Evolutionary conservation across 2,329 filamentous ascomycete genomes (phyloP), one percentile per base, ranked within the genome.

Genomic region (Microsporum canis): DNA sequence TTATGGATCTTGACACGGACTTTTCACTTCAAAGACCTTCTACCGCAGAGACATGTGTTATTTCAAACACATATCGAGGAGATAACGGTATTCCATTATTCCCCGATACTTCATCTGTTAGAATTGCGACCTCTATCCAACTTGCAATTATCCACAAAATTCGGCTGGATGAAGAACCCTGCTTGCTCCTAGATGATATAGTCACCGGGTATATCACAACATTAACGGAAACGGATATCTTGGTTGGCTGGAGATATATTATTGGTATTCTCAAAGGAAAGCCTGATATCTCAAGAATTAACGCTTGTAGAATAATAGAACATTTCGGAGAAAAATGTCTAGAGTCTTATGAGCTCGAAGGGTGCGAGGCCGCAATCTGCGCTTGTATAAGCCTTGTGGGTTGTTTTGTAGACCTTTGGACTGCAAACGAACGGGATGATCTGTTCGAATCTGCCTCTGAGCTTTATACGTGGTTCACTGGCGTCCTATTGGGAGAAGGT

Each of bases 401-500:
- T 58, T 83, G 81, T 39, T 79, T 89, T 58, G 81, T 84, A 43
- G 72, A 76, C 10, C 75, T 83, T 43, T 94, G 89, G 89, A 77
- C 77, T 14, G 78, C 82, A 27, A 78, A 71, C 1, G 71, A 81
- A 45, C 76, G 78, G 27, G 80, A 81, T 38, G 77, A 84, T 0
- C 76, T 96, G 2, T 80, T 80, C n/a, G 81, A 83, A 2, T 79
- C 82, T 45, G 88, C 87, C 2, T 82, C 84, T 23, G 87, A 95
- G 63, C 76, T 96, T 23, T 97, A 97, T 71, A 76, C 82, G 51
- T 89, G 90, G 77, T 87, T 94, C 65, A 81, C 91, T 55, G 82
- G 83, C 60, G 80, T 80, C 17, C 82, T 85, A 34, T 75, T 96
- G 31, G 80, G 82, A 4, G 86, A 82, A 51, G 85, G 85, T 51